Evolutionary conservation across 2,329 filamentous ascomycete genomes (phyloP), one percentile per base, ranked within the genome.

Genomic region (Calonectria crousiana): DNA sequence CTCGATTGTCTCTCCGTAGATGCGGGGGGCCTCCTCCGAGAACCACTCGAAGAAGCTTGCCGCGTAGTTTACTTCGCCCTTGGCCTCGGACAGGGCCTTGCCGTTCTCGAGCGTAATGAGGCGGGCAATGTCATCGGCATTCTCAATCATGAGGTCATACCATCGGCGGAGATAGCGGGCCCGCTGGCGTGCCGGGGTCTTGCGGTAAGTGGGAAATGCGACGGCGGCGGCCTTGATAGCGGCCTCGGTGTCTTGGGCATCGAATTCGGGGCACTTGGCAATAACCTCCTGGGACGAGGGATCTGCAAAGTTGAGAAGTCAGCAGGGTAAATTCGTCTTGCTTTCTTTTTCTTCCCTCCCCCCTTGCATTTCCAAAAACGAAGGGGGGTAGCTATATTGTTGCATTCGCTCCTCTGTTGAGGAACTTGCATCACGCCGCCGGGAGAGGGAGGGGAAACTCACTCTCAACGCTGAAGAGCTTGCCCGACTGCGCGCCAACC

Each of bases 61-160:
- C 4, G 91, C 90, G 77, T 92, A 93, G 47, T 84, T 84, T 32
- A 89, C 88, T 82, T 93, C 92, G 13, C 87, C 88, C 78, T 87
- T 88, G 18, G 91, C 89, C 79, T 93, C 92, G 41, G 90, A 88
- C 38, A 93, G 80, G 1, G 93, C 90, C 85, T 94, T 94, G 70
- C 93, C 93, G 76, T 94, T 94, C 84, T 94, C 93, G 86, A 91
- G 91, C 30, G 92, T 93, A 81, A 94, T 92, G 74, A 94, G 86
- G 73, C 85, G 91, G 2, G 92, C 92, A 38, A 95, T 84, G 80
- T 94, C 93, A 32, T 93, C 92, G 65, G 87, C 85, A 78, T 94
- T 92, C 67, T 92, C 91, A 67, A 91, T 83, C 87, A 94, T 91
- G 78, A 94, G 86, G 76, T 93, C 89, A 82, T 92, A 91, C 92